These are phyloP conservation scores for Blastocystis sp. DNA, from an alignment of 352 stramenopile species.

Conservation along the genomic window DNA sequence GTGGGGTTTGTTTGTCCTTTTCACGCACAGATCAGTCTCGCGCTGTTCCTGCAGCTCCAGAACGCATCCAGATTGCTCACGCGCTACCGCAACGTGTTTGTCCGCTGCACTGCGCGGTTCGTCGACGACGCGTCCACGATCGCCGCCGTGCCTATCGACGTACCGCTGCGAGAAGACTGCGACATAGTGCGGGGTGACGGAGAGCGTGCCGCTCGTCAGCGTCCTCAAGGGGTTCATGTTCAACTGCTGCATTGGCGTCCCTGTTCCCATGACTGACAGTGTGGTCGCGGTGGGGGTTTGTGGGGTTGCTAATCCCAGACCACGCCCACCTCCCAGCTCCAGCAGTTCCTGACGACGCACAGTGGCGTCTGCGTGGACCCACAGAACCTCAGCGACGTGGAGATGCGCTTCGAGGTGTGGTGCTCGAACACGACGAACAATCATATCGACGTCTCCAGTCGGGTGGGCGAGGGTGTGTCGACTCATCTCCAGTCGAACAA, in stretches of 20 bases:
- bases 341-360: not conserved
- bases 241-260: constrained; percentile 35
- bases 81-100: constrained; percentile 26
- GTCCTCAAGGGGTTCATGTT: constrained; percentile 2
- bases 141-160: not conserved
- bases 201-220: not conserved
- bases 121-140: not conserved
- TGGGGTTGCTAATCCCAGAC: not conserved
- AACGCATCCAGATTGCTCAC: not conserved
- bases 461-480: not conserved
- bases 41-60: not conserved
- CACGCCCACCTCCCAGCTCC: not conserved
- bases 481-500: not conserved
- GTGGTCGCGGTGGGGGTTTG: not conserved
- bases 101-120: not conserved
- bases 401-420: constrained; percentile 5
- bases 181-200: constrained; percentile 5
- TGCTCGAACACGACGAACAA: not conserved
- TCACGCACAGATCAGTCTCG: constrained; percentile 1
- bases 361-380: not conserved
- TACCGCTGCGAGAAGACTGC: not conserved
- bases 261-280: constrained; percentile 4
- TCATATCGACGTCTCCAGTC: not conserved
- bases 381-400: not conserved
- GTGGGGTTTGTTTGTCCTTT: not conserved